Evolutionary conservation across 257 asterid species (phyloP), one percentile per base, ranked within the genome.

Genomic region (Henckelia pumila): DNA sequence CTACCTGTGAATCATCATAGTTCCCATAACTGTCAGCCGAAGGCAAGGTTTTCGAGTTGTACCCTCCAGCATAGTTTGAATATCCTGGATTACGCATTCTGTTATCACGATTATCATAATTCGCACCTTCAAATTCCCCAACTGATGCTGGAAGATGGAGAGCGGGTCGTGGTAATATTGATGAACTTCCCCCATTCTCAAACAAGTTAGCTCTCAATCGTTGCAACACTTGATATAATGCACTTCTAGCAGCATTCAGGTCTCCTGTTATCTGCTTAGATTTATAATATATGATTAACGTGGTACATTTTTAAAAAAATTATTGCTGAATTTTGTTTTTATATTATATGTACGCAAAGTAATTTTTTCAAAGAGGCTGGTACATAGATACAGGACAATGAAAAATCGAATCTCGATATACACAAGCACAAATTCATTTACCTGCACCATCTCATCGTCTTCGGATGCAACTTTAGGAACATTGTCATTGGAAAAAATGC

Each of bases 371-470:
- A 16, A 1, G 55, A 24, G 61, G 49, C 50, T 14, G 57, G 52
- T 7, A 59, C 2, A 47, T 22, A 50, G 53, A 61, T 22, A 30
- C 62, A 60, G 22, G 53, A 19, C 22, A 55, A 63, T 8, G 61
- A 21, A 40, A 50, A 5, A 50, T 19, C 56, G 40, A 4, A 71
- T 17, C 22, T 56, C 50, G 6, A 61, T 49, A 56, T 49, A 74
- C 10, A 63, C 7, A 50, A 25, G 58, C 66, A 52, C 44, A 61
- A 17, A 56, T 59, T 76, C 40, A 55, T 67, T 83, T 76, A 92
- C 98, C 98, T 87, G 96, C 78, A 92, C 92, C 91, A 92, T 78
- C 78, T 81, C 97, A 22, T 89, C 95, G 67, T 89, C 96, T 55
- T 78, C 91, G n/a, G 82, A 77, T 65, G 97, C 97, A 76, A 86